Base-by-base conservation (phyloP, 1,139 yeast genomes). In the Nakaseomyces glabratus region DNA sequence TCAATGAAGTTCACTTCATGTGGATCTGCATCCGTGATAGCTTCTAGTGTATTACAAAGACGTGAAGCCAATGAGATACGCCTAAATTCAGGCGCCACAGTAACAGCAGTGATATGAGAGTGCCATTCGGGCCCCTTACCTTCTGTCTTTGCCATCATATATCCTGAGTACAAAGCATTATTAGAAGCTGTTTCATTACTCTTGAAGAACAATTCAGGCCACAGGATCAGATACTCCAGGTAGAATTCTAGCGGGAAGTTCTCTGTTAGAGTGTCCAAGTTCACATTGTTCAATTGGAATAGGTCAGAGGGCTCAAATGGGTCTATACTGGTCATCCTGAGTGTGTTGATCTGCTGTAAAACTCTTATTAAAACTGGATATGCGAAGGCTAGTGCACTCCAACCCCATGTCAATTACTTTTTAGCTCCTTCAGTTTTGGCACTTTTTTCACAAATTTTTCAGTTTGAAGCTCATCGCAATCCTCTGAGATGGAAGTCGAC, bases 131-230 rank as follows among this genome's bases (percentile, higher is more conserved):
- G 73, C 12, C 69, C 73, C 15, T 65, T 62, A 1, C 98, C 98
- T 58, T 93, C 98, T 3, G 94, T 79, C 58, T 93, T 93, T n/a
- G 93, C 98, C 74, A 93, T 77, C 93, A 93, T 78, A 51, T 81
- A 81, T 0, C 90, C 93, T 31, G 79, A 73, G 31, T 62, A 40
- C 20, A 38, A 33, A 6, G 21, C 31, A 2, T 35, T 38, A 12
- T 31, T 63, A 20, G 52, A 47, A 20, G 50, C 45, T 32, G 42
- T 41, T 55, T 77, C 73, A 5, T 61, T 60, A 10, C 88, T 73
- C 55, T 84, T 82, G 69, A 86, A 88, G 59, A 88, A 82, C 38
- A 93, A 64, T 20, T 86, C 69, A 3, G 98, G 97, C 96, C 97
- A 88, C 34, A 71, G 68, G 9, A 76, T 69, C 36, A 93, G 65